Conservation (phyloP, 1,139 yeast genomes). For the Kurtzmaniella quercitrusa region DNA sequence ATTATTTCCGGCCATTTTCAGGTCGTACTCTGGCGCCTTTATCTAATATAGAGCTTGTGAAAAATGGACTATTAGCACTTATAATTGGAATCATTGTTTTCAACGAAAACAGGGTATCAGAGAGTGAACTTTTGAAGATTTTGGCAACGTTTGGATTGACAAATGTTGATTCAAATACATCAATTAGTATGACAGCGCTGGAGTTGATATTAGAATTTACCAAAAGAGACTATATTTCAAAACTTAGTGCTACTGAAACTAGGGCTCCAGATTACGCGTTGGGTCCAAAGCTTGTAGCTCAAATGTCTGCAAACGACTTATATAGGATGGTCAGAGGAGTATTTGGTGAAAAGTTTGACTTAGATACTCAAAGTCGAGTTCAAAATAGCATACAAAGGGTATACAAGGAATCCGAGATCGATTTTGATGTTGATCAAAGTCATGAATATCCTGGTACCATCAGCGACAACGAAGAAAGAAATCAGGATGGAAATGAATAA, state of each 20-base stretch:
- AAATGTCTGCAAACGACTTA: conserved; percentile 30
- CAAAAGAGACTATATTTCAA: conserved; percentile 29
- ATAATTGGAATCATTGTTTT: conserved; percentile 28
- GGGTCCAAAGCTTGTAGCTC: conserved; percentile 32
- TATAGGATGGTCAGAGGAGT: conserved; percentile 23
- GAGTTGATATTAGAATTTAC: conserved; percentile 29
- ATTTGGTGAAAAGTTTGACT: conserved; percentile 25
- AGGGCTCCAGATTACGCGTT: conserved; percentile 21
- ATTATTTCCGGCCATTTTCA: conserved; percentile 16
- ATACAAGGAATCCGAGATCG: conserved; percentile 14
- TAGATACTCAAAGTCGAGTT: conserved; percentile 17
- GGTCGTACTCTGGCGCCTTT: conserved; percentile 13
- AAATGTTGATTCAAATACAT: conserved; percentile 19
- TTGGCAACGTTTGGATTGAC: conserved; percentile 29
- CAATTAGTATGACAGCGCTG: conserved; percentile 18
- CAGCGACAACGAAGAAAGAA: neutral
- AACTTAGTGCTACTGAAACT: conserved; percentile 14
- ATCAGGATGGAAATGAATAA: too few relatives aligned
- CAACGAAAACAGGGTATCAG: conserved; percentile 32
- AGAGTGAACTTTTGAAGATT: conserved; percentile 19
- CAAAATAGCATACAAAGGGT: conserved; percentile 26
- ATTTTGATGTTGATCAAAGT: neutral
- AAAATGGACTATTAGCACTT: conserved; percentile 25
- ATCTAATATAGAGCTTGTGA: conserved; percentile 26
- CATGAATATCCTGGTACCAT: neutral